phyloP scores from a whole-genome alignment of 2,329 filamentous ascomycete species.

The Verticillium tricorpus region DNA sequence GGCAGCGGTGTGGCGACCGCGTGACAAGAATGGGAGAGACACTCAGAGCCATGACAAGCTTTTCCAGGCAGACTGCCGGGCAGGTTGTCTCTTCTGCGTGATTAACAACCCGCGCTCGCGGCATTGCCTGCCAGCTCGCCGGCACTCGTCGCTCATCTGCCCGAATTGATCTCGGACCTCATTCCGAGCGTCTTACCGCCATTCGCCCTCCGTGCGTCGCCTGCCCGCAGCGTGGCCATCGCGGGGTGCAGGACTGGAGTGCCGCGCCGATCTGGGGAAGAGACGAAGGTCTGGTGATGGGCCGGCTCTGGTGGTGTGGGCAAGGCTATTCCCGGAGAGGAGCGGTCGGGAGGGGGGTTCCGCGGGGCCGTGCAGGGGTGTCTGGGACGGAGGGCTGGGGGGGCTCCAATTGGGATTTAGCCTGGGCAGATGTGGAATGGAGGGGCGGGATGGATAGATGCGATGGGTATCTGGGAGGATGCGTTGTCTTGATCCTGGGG shows the following conservation, averaged over 20 bases:
- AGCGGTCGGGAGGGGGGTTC: not conserved
- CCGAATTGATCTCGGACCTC: no score
- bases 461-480: not conserved
- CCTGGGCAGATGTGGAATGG: not conserved
- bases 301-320: not conserved
- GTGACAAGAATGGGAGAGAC: not conserved
- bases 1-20: not conserved
- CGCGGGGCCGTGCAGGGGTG: not conserved
- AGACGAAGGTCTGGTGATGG: not conserved
- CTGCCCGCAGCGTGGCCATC: not conserved
- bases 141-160: not conserved
- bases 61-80: no score
- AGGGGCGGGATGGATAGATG: not conserved
- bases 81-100: no score
- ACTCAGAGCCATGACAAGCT: not conserved
- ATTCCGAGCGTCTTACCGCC: not conserved
- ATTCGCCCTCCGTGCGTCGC: not conserved
- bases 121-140: no score
- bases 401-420: not conserved
- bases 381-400: not conserved
- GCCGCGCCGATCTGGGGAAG: not conserved
- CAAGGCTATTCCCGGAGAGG: not conserved
- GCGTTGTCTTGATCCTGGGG: not conserved
- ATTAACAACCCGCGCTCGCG: no score
- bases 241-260: not conserved